A percentile compares a stretch with the other conserved stretches of the same genome.
These are phyloP conservation scores for Mercurialis annua DNA, from an alignment of 345 rosid species.

Conservation along the genomic window DNA sequence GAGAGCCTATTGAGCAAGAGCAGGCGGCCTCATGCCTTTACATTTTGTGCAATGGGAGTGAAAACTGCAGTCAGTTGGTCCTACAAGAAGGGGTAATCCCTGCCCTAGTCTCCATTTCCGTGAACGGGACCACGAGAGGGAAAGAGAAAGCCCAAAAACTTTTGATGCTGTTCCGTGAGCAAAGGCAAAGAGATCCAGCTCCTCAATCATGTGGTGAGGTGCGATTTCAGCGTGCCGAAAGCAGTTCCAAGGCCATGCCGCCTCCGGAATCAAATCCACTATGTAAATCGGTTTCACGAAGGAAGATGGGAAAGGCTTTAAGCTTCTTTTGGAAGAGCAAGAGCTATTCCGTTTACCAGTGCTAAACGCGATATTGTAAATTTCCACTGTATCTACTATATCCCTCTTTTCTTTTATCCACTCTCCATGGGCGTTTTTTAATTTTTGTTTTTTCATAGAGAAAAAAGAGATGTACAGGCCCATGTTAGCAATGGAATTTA, in stretches of 20 bases:
- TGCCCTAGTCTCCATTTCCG: conserved; percentile 80
- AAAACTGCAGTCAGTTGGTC: conserved; percentile 74
- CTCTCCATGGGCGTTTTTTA: conserved; percentile 26
- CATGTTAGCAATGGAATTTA: conserved; percentile 36
- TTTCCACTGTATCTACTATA: conserved; percentile 35
- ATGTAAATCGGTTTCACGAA: conserved; percentile 67
- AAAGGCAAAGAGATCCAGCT: conserved; percentile 80
- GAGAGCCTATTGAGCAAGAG: conserved; percentile 72
- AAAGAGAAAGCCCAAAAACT: conserved; percentile 90
- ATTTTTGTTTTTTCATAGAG: conserved; percentile 34
- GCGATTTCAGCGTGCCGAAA: conserved; percentile 26
- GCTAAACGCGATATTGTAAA: conserved; percentile 42
- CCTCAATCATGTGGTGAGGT: conserved; percentile 22
- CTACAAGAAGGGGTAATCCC: conserved; percentile 98
- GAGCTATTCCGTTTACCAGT: conserved; percentile 71
- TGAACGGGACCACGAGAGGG: conserved; percentile 84
- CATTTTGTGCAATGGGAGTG: conserved; percentile 64
- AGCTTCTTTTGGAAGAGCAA: conserved; percentile 84
- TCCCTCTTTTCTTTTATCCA: conserved; percentile 23
- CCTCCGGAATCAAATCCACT: conserved; percentile 45
- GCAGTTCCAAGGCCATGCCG: conserved; percentile 30
- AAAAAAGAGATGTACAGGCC: conserved; percentile 64
- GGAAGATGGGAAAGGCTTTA: conserved; percentile 68
- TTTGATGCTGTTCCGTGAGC: conserved; percentile 83
- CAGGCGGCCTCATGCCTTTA: conserved; percentile 78